These are phyloP conservation scores for Apiotrichum laibachii DNA, from an alignment of 1,284 basidiomycete genomes.

Conservation along the genomic window DNA sequence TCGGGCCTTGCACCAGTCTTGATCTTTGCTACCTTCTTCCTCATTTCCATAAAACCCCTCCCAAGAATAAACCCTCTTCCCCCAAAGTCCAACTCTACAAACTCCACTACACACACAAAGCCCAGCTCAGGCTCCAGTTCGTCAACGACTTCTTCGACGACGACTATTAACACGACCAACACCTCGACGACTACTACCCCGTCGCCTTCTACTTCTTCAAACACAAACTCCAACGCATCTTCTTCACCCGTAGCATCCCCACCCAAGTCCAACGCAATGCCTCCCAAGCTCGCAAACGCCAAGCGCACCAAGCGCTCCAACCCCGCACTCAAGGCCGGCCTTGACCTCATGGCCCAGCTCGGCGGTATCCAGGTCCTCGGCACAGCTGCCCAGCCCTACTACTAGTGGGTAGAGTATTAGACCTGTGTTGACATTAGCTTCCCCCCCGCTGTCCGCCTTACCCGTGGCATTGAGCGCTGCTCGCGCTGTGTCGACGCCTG, in stretches of 20 bases:
- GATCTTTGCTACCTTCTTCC: slow-evolving; percentile 3
- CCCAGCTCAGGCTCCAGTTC: too few relatives aligned
- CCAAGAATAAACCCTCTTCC: neutral
- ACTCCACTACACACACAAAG: too few relatives aligned
- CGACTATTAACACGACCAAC: neutral
- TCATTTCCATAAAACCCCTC: slow-evolving; percentile 3
- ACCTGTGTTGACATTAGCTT: slow-evolving; percentile 4
- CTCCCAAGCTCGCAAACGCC: slow-evolving; percentile 8
- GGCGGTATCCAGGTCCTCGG: slow-evolving; percentile 15
- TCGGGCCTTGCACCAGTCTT: slow-evolving; percentile 5
- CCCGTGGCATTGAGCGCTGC: slow-evolving; percentile 12
- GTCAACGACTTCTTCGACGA: neutral
- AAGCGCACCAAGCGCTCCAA: slow-evolving; percentile 7
- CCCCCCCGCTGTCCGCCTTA: slow-evolving; percentile 7
- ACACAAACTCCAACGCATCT: neutral
- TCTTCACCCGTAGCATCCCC: neutral
- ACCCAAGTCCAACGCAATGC: neutral
- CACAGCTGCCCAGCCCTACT: slow-evolving; percentile 11
- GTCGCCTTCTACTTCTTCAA: neutral
- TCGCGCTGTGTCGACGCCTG: slow-evolving; percentile 8
- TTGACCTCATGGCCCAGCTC: slow-evolving; percentile 15
- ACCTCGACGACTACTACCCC: too few relatives aligned
- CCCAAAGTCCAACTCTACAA: slow-evolving; percentile 2
- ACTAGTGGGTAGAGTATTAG: slow-evolving; percentile 4
- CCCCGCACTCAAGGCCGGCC: slow-evolving; percentile 12